Evolutionary conservation across 31 red algal species (phyloP), one percentile per base, ranked within the genome.

Genomic region (Asparagopsis taxiformis): DNA sequence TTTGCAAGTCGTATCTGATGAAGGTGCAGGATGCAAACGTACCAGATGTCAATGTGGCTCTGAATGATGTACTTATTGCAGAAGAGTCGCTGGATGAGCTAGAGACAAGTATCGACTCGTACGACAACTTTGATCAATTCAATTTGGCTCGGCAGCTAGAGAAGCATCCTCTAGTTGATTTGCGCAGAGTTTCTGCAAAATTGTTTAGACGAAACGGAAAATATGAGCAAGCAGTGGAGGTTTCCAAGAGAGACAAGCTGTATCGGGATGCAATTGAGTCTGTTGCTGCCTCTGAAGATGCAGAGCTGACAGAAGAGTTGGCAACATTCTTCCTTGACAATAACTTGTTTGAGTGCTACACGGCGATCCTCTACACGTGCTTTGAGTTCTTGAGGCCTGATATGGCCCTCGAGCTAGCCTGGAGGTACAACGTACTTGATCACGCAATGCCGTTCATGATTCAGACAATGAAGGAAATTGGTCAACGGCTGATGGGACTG

Each of bases 391-490:
- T 94, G 65, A 75, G 91, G 52, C 87, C 96, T 4, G 96, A 99
- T 56, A 70, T 92, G 56, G 96, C 91, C 7, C 58, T 98, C 23
- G 95, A 98, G 69, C 72, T 85, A 10, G 51, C 86, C n/a, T 98
- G 95, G 95, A 77, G 84, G 28, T 79, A 89, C 70, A 81, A 79
- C 32, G 85, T 87, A 1, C 86, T 91, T 51, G 91, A 99, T 68
- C 89, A 82, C 31, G 89, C 91, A 1, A 99, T 99, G 96, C 96
- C 96, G 21, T 99, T 89, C 56, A 87, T 94, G 90, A 91, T 99
- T 87, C 96, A 99, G 51, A 99, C 91, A 17, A 80, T 99, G 80
- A 88, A 88, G 33, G 96, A 99, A 54, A 76, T 94, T 20, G 88
- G 77, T 21, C 78, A 75, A 26, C 77, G 96, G 36, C 53, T 99